Base-by-base conservation (phyloP, 768 basidiomycete genomes). In the Pisolithus orientalis region DNA sequence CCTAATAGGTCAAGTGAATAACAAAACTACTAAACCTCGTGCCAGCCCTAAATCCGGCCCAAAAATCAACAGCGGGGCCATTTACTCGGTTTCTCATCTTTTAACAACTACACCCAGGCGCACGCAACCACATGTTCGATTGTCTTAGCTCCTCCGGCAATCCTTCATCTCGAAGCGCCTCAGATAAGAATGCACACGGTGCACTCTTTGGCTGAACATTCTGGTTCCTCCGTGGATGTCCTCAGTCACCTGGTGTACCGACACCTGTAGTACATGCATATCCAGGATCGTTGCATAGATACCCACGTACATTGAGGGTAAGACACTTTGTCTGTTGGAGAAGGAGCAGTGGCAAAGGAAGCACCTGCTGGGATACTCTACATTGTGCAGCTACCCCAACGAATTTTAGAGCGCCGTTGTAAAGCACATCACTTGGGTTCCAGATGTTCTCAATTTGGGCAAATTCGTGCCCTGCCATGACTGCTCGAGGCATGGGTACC, bases 171-270 rank as follows among this genome's bases (percentile, higher is more conserved):
- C 60, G 49, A 59, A 63, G 66, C 61, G 76, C 79, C 82, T 84
- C 69, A 84, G 79, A 85, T 56, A n/a, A 60, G 71, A 55, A 34
- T 13, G 34, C 51, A 31, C 34, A 65, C 58, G 78, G 64, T 78
- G 62, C 77, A 74, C 75, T 57, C 77, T 80, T 84, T 80, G 83
- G 83, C 83, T 68, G 77, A 67, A 60, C 75, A 69, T 77, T 74
- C 75, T 72, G 65, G 59, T 60, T 61, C 28, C 10, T 57, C 58
- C 59, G 59, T 77, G 77, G 79, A 69, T 72, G 74, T 37, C 57
- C 54, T 74, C 74, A 72, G 83, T 84, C 84, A 85, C 82, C 83
- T 80, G 73, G 79, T 78, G 79, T 73, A 75, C 74, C 76, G 54
- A 79, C 72, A 71, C n/a, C 11, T 47, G n/a, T 51, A 21, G 21